These are phyloP conservation scores for Tephrocybe sp. DNA, from an alignment of 768 basidiomycete genomes.

Conservation along the genomic window DNA sequence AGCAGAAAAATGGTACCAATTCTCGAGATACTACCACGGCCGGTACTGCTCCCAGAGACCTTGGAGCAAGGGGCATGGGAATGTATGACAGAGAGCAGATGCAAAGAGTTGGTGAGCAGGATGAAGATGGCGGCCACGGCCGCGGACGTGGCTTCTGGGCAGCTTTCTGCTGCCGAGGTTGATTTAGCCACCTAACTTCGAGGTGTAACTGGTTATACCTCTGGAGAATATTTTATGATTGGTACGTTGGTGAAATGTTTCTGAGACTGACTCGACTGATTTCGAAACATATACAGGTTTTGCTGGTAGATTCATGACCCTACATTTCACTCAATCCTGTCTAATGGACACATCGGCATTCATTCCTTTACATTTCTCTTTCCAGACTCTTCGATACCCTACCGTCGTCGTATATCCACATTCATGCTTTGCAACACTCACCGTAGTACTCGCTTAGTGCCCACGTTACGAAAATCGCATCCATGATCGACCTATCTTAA, in stretches of 20 bases:
- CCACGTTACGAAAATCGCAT: conserved; percentile 22
- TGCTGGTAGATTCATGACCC: conserved; percentile 13
- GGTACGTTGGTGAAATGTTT: conserved; percentile 4
- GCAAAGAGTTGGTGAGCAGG: conserved; percentile 54
- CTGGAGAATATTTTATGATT: conserved; percentile 20
- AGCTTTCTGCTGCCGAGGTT: conserved; percentile 70
- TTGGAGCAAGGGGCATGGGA: conserved; percentile 49
- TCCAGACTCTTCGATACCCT: conserved; percentile 17
- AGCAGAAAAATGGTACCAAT: conserved; percentile 47
- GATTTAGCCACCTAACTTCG: conserved; percentile 17
- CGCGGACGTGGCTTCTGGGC: conserved; percentile 61
- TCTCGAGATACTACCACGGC: conserved; percentile 54
- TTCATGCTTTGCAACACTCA: conserved; percentile 14
- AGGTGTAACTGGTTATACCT: conserved; percentile 32
- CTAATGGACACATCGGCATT: conserved; percentile 16
- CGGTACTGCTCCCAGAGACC: conserved; percentile 33
- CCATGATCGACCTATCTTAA: conserved; percentile 23
- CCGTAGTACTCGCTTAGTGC: conserved; percentile 13
- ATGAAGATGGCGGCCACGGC: conserved; percentile 64
- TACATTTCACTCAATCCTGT: neutral
- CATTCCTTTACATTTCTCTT: conserved; percentile 11
- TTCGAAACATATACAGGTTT: neutral
- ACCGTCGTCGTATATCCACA: conserved; percentile 19
- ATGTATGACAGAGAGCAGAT: conserved; percentile 68
- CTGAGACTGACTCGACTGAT: neutral